Base-by-base conservation (phyloP, 1,139 yeast species). In the Tardiomyces blankii region DNA sequence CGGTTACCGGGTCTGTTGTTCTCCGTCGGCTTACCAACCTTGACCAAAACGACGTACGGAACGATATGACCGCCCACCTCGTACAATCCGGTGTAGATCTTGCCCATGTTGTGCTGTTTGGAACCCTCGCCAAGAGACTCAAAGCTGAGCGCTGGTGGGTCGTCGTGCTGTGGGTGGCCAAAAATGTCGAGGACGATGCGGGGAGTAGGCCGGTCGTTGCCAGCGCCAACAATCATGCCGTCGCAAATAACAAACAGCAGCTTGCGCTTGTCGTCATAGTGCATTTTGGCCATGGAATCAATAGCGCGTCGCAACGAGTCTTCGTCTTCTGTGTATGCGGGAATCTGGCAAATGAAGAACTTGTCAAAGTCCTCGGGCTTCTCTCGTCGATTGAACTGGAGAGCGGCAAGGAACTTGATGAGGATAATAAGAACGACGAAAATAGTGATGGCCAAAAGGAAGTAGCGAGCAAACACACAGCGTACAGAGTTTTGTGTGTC, bases 241-340 rank as follows among this genome's bases (percentile, higher is more conserved):
- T 68, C 72, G 48, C 73, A 68, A 30, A 68, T 56, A 16, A 68
- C 60, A 18, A 67, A 56, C 42, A 68, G 55, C 38, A 68, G 57
- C 53, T 68, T 68, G 40, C 72, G 62, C 52, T 66, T 66, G 46
- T 68, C 70, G 46, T 68, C 72, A 42, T 68, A 68, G 46, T 65
- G 58, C 28, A 65, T 56, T 27, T 67, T 54, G 3, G 72, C 68
- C 42, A 68, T 50, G 2, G 72, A 68, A 45, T 68, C 72, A 42
- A 68, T 67, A 7, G 72, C 73, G 13, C 71, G 60, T 16, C 73
- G 61, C 42, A 68, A 51, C 8, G 70, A 65, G 6, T 59, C 63
- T 46, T 68, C 72, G 43, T 68, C 73, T 50, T 68, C 72, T 1
- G 72, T 68, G 50, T 68, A 68, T 1, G 68, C 72, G 3, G 72